Conservation (phyloP, 306 rosid species). For the Pyrus bretschneideri region DNA sequence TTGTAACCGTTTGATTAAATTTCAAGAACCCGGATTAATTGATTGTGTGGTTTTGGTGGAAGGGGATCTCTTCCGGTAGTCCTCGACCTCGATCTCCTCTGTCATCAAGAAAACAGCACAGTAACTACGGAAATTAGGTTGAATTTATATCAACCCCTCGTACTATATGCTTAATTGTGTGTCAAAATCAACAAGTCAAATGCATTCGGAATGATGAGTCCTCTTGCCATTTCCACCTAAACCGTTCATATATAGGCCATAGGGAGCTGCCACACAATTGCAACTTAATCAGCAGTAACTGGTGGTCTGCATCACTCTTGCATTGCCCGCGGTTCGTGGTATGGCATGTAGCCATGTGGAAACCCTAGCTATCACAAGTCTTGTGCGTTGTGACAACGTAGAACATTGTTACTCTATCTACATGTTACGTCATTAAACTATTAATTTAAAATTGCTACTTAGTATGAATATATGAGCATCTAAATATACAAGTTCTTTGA, state of each 20-base stretch:
- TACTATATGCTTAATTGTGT: background rate
- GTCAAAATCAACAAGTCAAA: background rate
- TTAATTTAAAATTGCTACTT: no score
- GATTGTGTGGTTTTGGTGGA: no score
- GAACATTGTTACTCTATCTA: no score
- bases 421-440: no score
- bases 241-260: background rate
- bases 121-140: background rate
- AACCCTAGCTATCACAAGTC: background rate
- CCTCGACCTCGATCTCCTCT: background rate
- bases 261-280: background rate
- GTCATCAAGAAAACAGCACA: background rate
- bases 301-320: background rate
- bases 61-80: no score
- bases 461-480: no score
- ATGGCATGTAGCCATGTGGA: background rate
- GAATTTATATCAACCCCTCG: background rate
- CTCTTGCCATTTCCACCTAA: background rate
- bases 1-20: no score
- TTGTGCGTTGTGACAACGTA: background rate
- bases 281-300: background rate
- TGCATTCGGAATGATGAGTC: background rate
- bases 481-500: background rate
- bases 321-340: no score
- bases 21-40: no score